phyloP scores from a whole-genome alignment of 148 eudicot genomes.

The Persicaria tinctoria region DNA sequence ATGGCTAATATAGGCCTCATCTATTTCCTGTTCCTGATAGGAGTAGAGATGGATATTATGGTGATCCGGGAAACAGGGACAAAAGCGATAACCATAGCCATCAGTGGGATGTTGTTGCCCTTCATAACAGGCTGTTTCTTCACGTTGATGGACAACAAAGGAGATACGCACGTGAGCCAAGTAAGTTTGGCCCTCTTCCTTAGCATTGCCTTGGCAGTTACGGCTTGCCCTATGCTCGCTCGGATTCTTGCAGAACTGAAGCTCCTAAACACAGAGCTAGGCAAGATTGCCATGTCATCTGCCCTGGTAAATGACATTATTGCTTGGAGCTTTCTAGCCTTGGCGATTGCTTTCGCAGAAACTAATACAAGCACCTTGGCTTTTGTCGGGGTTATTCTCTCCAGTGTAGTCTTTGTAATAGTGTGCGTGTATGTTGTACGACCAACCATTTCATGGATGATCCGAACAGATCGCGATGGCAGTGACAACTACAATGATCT shows the following conservation, averaged over 20 bases:
- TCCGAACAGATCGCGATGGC: conserved; percentile 44
- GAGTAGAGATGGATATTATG: conserved; percentile 53
- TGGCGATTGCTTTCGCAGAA: conserved; percentile 58
- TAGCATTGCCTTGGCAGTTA: conserved; percentile 43
- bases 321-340: conserved; percentile 35
- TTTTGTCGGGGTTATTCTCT: conserved; percentile 49
- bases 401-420: conserved; percentile 31
- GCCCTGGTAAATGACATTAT: conserved; percentile 6
- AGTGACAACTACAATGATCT: conserved; percentile 57
- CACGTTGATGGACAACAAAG: conserved; percentile 9
- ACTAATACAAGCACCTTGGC: conserved; percentile 25
- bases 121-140: conserved; percentile 41
- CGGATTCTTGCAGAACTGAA: conserved; percentile 43
- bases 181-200: conserved; percentile 24
- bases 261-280: conserved; percentile 45
- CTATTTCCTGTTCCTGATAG: conserved; percentile 55
- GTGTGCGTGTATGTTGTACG: conserved; percentile 41
- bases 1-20: conserved; percentile 68
- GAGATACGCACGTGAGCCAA: not conserved
- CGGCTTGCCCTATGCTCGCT: conserved; percentile 45
- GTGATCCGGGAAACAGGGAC: conserved; percentile 41
- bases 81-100: conserved; percentile 44
- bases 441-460: conserved; percentile 48
- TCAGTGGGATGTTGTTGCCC: conserved; percentile 54
- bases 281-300: conserved; percentile 41